A percentile compares a stretch with the other conserved stretches of the same genome.
These are phyloP conservation scores for Populus tomentosa DNA, from an alignment of 441 rosid genomes.

Conservation along the genomic window DNA sequence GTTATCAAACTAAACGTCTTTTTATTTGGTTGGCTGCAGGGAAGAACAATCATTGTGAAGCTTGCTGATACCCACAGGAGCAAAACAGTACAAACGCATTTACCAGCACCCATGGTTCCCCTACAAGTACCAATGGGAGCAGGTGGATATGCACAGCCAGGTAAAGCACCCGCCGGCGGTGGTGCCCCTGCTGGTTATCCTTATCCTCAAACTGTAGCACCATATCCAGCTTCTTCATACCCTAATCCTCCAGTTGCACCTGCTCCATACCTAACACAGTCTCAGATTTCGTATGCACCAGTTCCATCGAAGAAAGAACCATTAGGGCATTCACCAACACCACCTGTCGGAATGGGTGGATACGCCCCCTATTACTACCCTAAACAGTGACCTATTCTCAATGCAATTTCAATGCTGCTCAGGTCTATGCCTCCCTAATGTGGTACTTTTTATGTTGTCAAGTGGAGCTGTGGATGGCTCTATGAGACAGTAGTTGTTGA, in stretches of 20 bases:
- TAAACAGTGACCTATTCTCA: slow-evolving; percentile 24
- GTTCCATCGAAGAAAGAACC: slow-evolving; percentile 37
- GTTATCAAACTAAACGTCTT: not conserved
- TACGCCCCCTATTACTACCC: slow-evolving; percentile 36
- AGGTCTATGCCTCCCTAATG: not conserved
- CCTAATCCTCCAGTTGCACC: slow-evolving; percentile 36
- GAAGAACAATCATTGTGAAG: slow-evolving; percentile 44
- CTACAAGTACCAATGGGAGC: slow-evolving; percentile 29
- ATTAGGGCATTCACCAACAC: slow-evolving; percentile 25
- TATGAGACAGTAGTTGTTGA: not conserved
- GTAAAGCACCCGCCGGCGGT: slow-evolving; percentile 31
- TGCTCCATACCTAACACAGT: slow-evolving; percentile 32
- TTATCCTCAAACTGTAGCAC: slow-evolving; percentile 36
- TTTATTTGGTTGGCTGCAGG: slow-evolving; percentile 27
- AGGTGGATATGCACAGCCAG: slow-evolving; percentile 42
- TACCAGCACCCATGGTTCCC: slow-evolving; percentile 33
- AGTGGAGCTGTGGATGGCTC: not conserved
- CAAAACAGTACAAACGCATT: slow-evolving; percentile 34
- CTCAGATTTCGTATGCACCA: slow-evolving; percentile 31
- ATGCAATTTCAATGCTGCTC: not conserved
- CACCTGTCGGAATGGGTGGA: slow-evolving; percentile 45
- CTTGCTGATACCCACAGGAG: slow-evolving; percentile 50
- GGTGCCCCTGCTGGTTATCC: slow-evolving; percentile 33
- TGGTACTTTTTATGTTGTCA: not conserved
- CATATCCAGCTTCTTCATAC: slow-evolving; percentile 35